Base-by-base conservation (phyloP, 2,329 filamentous ascomycete genomes). In the Neonectria hederae region DNA sequence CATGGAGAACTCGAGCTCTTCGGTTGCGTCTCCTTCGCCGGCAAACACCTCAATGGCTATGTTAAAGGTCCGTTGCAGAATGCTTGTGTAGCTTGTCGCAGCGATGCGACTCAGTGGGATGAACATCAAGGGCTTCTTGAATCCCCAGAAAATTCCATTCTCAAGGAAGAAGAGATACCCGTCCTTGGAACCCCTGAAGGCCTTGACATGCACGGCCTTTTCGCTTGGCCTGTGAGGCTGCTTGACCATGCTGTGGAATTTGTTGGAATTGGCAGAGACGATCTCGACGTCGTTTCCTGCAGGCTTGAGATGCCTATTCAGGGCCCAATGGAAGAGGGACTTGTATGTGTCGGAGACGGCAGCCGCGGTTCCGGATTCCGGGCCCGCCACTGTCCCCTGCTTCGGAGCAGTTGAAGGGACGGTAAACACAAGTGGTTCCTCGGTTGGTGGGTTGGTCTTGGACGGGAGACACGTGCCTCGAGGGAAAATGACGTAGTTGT, bases 1-100 rank as follows among this genome's bases (percentile, higher is more conserved):
- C 89, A 91, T 91, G 40, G 82, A 83, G 67, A 91, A 91, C 74
- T 91, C 89, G 22, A 90, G 78, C 72, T 91, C 89, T 65, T 89
- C 86, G 1, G 82, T 86, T 13, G 75, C 77, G 42, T 84, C 83
- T 17, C 79, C 81, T 11, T 81, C 82, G 5, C 76, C 80, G 0
- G 81, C 77, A 55, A 86, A 86, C 5, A 89, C 82, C 72, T 91
- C 89, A 1, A 91, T 82, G 1, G 86, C 86, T 48, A 92, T 83
- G 70, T 91, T 91, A 70, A 92, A 91, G 0, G 89, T 92, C 22
- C 89, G 83, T 72, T 90, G 89, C 49, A 91, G 79, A 26, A 92
- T 87, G 63, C 81, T 90, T 5, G 88, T 90, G 74, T 90, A 91
- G 71, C 87, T 90, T n/a, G 90, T 81, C 2, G 88, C 87, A 0